Evolutionary conservation across 192 early-diverging fungal species (phyloP).

Genomic region (Coemansia sp.): DNA sequence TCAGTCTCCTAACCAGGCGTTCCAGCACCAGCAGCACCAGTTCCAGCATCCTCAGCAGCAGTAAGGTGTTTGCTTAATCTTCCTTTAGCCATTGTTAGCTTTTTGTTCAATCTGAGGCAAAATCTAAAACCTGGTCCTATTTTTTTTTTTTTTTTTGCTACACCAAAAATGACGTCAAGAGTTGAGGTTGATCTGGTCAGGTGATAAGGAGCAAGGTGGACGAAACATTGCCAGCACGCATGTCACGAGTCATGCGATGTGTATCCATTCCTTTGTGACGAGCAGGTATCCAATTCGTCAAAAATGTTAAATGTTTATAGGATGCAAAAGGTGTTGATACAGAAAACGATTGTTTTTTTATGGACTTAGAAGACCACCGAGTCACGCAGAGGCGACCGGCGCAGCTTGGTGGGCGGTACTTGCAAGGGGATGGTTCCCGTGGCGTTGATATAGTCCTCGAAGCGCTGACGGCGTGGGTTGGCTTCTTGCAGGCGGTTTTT

Average conservation of each 20-base stretch:
- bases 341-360: neutral
- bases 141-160: neutral
- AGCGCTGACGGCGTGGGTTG: slow-evolving; percentile 44
- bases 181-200: neutral
- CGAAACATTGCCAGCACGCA: neutral
- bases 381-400: slow-evolving; percentile 29
- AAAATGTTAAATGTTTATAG: neutral
- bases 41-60: neutral
- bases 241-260: neutral
- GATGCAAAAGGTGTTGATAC: slow-evolving; percentile 1
- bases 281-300: neutral
- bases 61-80: neutral
- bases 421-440: slow-evolving; percentile 35
- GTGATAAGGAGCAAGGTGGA: no score
- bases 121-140: neutral
- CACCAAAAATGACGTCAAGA: neutral
- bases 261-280: no score
- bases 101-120: neutral
- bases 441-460: slow-evolving; percentile 47
- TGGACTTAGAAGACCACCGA: slow-evolving; percentile 5
- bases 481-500: slow-evolving; percentile 51
- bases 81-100: neutral
- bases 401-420: neutral
- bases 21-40: slow-evolving; percentile 24
- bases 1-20: slow-evolving; percentile 10